Base-by-base conservation (phyloP, 2,329 filamentous ascomycete genomes). In the Cercospora canescens region DNA sequence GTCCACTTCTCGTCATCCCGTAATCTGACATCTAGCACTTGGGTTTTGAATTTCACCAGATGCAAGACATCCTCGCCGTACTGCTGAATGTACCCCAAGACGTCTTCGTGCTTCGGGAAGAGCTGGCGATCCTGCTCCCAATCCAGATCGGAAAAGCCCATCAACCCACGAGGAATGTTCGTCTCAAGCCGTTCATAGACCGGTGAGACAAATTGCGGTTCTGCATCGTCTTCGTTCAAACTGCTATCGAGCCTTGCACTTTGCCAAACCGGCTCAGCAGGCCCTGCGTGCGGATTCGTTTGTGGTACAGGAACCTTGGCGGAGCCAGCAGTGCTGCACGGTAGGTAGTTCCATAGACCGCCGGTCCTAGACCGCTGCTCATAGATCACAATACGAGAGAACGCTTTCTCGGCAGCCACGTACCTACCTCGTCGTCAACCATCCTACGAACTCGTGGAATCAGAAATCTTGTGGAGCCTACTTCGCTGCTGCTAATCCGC, bases 291-390 rank as follows among this genome's bases (percentile, higher is more conserved):
- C 2, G 85, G 86, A 28, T 86, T 85, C n/a, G 87, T 87, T 75
- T 93, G 90, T 7, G 93, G 93, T 39, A 94, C 72, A 1, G 73
- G 69, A 54, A 82, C 77, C 11, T 75, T 73, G 71, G 84, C 71
- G 75, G 84, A 66, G 75, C 81, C 70, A 71, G 85, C 68, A n/a
- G n/a, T n/a, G 76, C 82, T 74, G 41, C 65, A 68, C 1, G 82
- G 81, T 68, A 85, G 89, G 77, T 96, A 93, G 74, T 93, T 90
- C 94, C 94, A 98, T 9, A 95, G 87, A 2, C 95, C 94, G 64
- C 93, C 94, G 6, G 91, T 86, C 56, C 87, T 84, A 52, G 84
- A 81, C 70, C 93, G 89, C 78, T 97, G 92, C 79, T 98, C 95
- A 74, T 91, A 96, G 41, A 97, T 79, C 66, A 89, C 86, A 66